Percentiles rank a stretch among this genome's conserved stretches.
Evolutionary conservation across 2,329 filamentous ascomycete species (phyloP).

Genomic region (Penicillium aurantiogriseum): DNA sequence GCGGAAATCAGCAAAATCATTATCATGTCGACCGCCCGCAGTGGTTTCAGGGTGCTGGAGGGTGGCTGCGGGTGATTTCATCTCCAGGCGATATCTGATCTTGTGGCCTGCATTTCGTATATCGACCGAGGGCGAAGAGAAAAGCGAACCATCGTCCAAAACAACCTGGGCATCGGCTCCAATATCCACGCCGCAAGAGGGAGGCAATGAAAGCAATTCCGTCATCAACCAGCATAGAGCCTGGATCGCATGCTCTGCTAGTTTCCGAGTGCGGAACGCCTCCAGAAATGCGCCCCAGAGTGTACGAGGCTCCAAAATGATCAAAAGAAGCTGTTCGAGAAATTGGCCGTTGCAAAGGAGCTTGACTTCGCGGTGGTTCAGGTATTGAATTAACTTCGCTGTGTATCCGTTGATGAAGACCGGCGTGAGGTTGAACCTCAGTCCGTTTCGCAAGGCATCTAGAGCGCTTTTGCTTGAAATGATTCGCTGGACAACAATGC

Average conservation of each 20-base stretch:
- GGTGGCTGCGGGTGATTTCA: slow-evolving; percentile 20
- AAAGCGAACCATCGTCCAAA: slow-evolving; percentile 24
- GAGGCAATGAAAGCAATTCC: slow-evolving; percentile 47
- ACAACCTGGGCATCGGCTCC: slow-evolving; percentile 31
- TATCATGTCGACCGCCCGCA: slow-evolving; percentile 71
- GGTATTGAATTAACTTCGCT: slow-evolving; percentile 39
- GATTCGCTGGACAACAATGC: slow-evolving; percentile 44
- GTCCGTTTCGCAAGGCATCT: slow-evolving; percentile 38
- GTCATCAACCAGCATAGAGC: slow-evolving; percentile 52
- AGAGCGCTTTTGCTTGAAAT: slow-evolving; percentile 37
- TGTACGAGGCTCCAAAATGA: slow-evolving; percentile 53
- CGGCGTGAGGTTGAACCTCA: slow-evolving; percentile 46
- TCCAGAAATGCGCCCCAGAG: slow-evolving; percentile 54
- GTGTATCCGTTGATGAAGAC: slow-evolving; percentile 47
- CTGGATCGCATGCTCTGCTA: slow-evolving; percentile 35
- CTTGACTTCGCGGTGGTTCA: slow-evolving; percentile 48
- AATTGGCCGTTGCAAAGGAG: slow-evolving; percentile 52
- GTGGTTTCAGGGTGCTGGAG: slow-evolving; percentile 3
- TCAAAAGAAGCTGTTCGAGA: slow-evolving; percentile 47
- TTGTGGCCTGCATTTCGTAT: slow-evolving; percentile 42
- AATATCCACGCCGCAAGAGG: slow-evolving; percentile 21
- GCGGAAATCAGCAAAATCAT: slow-evolving; percentile 63
- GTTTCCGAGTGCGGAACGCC: slow-evolving; percentile 26
- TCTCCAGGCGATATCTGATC: slow-evolving; percentile 42
- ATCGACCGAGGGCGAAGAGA: slow-evolving; percentile 28